Evolutionary conservation across 2,329 filamentous ascomycete species (phyloP), one percentile per base, ranked within the genome.

Genomic region (Fusarium sp.): DNA sequence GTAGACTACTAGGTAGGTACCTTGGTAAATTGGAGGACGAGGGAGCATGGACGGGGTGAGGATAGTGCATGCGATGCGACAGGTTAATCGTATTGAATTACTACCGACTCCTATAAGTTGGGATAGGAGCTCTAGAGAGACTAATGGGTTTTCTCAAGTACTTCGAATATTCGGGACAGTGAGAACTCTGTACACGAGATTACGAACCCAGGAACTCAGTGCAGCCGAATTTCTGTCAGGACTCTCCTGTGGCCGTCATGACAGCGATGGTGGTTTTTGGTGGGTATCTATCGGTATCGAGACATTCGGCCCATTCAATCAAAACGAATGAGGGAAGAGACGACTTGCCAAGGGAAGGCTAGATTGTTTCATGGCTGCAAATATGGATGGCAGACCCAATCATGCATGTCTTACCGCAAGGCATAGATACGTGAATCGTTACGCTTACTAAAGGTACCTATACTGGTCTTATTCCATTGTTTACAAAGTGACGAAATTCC

Each of bases 1-100:
- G 73, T 69, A 75, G 48, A 27, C 32, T 30, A 49, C 24, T 27
- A 48, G 46, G 29, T 41, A 52, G 34, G 34, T 11, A 38, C 34
- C 18, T n/a, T 29, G 11, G 27, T 29, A n/a, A 43, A 16, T 27
- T 52, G 27, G 24, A 20, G 25, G 18, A 22, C 27, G 34, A 38
- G 34, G 34, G 34, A 38, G 34, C 34, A 38, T 38, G 49, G 38
- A 53, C 46, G 73, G 73, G 53, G 73, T 75, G 73, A 46, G 34
- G 49, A 47, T 75, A 75, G 71, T 52, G 64, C 43, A 25, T 53
- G n/a, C 13, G 10, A 75, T 73, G n/a, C 38, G 32, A 29, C 8
- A 41, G 24, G 25, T 41, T 52, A 15, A 52, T 41, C 16, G 45
- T 29, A 29, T 47, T 13, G 32, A 40, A 41, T 18, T 27, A 27